Base-by-base conservation (phyloP, 2,329 filamentous ascomycete species). In the Penicillium frequentans region DNA sequence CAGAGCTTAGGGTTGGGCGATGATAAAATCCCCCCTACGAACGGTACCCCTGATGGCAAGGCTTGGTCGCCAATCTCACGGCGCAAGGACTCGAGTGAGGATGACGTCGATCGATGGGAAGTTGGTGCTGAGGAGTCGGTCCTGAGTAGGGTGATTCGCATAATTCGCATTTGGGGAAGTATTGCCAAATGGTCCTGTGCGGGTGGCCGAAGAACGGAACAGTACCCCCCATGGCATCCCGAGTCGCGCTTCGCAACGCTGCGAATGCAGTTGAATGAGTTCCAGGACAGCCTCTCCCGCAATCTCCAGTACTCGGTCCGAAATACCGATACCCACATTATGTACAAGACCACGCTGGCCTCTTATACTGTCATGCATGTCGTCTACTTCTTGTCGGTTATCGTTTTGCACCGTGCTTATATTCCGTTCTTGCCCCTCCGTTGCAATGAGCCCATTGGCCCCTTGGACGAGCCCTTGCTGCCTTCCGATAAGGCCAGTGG, bases 301-400 rank as follows among this genome's bases (percentile, higher is more conserved):
- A 79, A 84, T 55, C 70, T 84, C 39, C 77, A 78, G 26, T 78
- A 84, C 37, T 82, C 76, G 1, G 66, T 76, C 3, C 74, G 78
- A 46, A 84, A 84, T 61, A 83, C 79, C 1, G 78, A 81, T 51
- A 81, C 81, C 1, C 82, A 85, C 60, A 81, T 84, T 64, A 80
- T 77, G 68, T 76, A 76, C 60, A 76, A 79, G 56, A 77, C 79
- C 56, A 81, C 76, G 0, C 76, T 81, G 19, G 79, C 81, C 10
- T 77, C 81, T 1, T 86, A 84, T 61, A 79, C 79, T 3, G 73
- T 84, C 27, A 80, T 85, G 69, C 83, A 86, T 61, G 76, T 80
- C 10, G 74, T 83, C 10, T 80, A 81, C 58, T 78, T 82, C 35
- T 73, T 85, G 8, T 84, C 81, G 39, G 78, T 80, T 35, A 81